Percentiles rank a stretch among this genome's conserved stretches.
phyloP scores from a whole-genome alignment of 2,329 filamentous ascomycete genomes.

The Drechmeria coniospora region DNA sequence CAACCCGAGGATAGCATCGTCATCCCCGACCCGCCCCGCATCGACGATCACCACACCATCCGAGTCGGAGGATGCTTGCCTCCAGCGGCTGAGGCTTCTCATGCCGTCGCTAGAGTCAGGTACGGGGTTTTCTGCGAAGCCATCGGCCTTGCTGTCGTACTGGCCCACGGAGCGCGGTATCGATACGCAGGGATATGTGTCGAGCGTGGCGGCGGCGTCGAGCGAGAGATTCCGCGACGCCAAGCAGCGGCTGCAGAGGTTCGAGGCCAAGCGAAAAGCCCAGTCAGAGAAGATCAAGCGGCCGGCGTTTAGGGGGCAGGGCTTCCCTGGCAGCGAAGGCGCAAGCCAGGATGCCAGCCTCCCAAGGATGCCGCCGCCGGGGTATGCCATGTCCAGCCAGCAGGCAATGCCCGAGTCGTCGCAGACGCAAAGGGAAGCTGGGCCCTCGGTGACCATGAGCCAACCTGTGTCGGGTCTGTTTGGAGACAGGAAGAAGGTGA shows the following conservation, averaged over 20 bases:
- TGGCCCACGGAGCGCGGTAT: slow-evolving; percentile 24
- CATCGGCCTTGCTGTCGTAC: slow-evolving; percentile 17
- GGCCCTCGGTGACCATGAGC: slow-evolving; percentile 25
- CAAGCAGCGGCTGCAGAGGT: slow-evolving; percentile 16
- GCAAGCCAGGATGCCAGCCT: slow-evolving; percentile 4
- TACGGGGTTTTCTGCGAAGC: slow-evolving; percentile 11
- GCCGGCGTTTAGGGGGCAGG: slow-evolving; percentile 13
- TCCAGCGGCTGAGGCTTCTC: slow-evolving; percentile 20
- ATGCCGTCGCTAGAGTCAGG: slow-evolving; percentile 13
- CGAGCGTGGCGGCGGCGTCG: slow-evolving; percentile 20
- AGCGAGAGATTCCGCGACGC: slow-evolving; percentile 20
- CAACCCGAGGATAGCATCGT: slow-evolving; percentile 2
- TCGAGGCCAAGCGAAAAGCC: slow-evolving; percentile 17
- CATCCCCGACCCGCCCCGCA: slow-evolving; percentile 7
- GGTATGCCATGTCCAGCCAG: slow-evolving; percentile 21
- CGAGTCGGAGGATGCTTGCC: slow-evolving; percentile 11
- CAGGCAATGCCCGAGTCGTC: slow-evolving; percentile 16
- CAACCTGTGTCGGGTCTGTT: slow-evolving; percentile 29
- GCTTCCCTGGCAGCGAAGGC: slow-evolving; percentile 5
- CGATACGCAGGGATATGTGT: slow-evolving; percentile 19
- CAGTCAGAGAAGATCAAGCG: slow-evolving; percentile 18
- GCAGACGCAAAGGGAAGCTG: slow-evolving; percentile 15
- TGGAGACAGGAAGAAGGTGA: slow-evolving; percentile 27
- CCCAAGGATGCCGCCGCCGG: slow-evolving; percentile 7
- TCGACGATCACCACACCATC: slow-evolving; percentile 3